Evolutionary conservation across 148 eudicot species (phyloP), one percentile per base, ranked within the genome.

Genomic region (Tetragonia tetragonoides): DNA sequence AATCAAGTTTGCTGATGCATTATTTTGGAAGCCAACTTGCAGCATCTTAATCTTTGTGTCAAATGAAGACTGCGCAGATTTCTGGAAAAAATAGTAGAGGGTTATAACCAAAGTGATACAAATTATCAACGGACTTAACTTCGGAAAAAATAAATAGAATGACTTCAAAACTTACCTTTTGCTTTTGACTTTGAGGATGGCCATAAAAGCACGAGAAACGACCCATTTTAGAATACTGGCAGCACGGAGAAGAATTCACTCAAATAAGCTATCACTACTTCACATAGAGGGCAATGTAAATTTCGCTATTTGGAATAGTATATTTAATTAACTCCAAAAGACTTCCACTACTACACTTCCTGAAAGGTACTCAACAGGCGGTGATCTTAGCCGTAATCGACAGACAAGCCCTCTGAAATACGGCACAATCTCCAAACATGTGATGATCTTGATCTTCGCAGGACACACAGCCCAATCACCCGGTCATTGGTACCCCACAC

Each of bases 401-500:
- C 80, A 12, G 93, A 90, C 70, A 93, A 83, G 66, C 99, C 95
- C 82, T 60, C 88, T 24, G 91, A 93, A 79, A 86, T 87, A 79
- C 97, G 97, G 81, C 94, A 91, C 84, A 91, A 71, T 81, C 99
- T 91, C 99, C 99, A 90, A 61, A 93, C 86, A 78, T 89, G 89
- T 42, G 99, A 95, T 72, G 97, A 89, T 82, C 91, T 93, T 76
- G 97, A 93, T 81, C 94, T 93, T 80, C 91, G 84, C 86, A 89
- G 80, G 65, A 86, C 88, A 78, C 91, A 85, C 39, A 90, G 84
- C 74, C 89, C 56, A 69, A 85, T 85, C 83, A 87, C 87, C 82
- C 86, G 75, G 77, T 86, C 90, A 81, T 81, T 87, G 73, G 76
- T 80, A 84, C 90, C 90, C 97, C 96, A 89, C 99, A 93, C 97